Conservation (phyloP, 2,329 filamentous ascomycete species). For the Podosphaera fusca region DNA sequence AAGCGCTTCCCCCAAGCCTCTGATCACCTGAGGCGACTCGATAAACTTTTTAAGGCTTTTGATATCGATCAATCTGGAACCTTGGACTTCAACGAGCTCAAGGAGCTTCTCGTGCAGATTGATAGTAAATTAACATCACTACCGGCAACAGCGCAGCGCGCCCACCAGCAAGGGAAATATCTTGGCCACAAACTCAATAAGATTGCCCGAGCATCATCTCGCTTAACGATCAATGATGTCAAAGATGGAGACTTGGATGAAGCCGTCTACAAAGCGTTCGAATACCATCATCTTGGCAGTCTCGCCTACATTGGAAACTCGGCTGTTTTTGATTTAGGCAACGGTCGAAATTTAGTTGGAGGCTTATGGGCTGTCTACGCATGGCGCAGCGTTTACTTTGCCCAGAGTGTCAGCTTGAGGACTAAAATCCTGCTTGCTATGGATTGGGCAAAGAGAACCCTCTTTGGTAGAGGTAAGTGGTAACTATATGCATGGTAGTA, state of each 20-base stretch:
- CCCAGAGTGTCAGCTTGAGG: slow-evolving; percentile 81
- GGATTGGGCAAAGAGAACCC: slow-evolving; percentile 93
- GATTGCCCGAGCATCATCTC: slow-evolving; percentile 54
- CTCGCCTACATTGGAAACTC: slow-evolving; percentile 92
- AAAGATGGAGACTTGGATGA: slow-evolving; percentile 79
- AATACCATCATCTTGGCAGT: slow-evolving; percentile 78
- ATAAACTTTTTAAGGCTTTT: slow-evolving; percentile 77
- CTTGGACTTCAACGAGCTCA: slow-evolving; percentile 78
- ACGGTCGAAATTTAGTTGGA: slow-evolving; percentile 55
- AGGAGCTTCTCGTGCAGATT: slow-evolving; percentile 73
- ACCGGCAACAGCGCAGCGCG: slow-evolving; percentile 85
- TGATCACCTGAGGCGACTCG: slow-evolving; percentile 66
- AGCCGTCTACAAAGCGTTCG: slow-evolving; percentile 79
- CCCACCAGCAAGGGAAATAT: slow-evolving; percentile 87
- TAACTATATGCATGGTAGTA: not conserved
- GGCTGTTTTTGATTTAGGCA: slow-evolving; percentile 73
- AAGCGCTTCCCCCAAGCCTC: slow-evolving; percentile 79
- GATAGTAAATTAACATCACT: slow-evolving; percentile 86
- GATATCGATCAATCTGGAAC: slow-evolving; percentile 86
- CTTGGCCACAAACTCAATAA: slow-evolving; percentile 88
- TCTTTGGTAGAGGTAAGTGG: slow-evolving; percentile 70
- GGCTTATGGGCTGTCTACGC: slow-evolving; percentile 85
- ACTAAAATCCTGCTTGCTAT: slow-evolving; percentile 78
- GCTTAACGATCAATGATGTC: slow-evolving; percentile 56
- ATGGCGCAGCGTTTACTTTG: slow-evolving; percentile 92